Evolutionary conservation across 2,329 filamentous ascomycete genomes (phyloP), one percentile per base, ranked within the genome.

Genomic region (Gremmenia infestans): DNA sequence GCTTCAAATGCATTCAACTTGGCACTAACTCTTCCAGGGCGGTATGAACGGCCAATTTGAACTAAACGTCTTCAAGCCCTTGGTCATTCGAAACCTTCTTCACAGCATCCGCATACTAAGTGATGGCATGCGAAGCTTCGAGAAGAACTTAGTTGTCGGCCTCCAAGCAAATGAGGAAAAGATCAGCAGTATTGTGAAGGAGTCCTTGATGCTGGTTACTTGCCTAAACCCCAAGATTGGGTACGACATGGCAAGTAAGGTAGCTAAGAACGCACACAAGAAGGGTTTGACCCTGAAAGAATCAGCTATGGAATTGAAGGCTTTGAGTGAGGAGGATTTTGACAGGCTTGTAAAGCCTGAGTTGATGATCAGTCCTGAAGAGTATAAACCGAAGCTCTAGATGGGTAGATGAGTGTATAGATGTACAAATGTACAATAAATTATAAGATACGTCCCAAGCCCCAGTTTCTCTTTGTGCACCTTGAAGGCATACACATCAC

Each of bases 31-130:
- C 9, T n/a, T 32, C 5, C 14, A 48, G 45, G 91, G 91, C 61
- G 94, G 93, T 70, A 95, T 95, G 79, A 96, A 94, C 78, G 94
- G 94, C 64, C 95, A 97, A 78, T 99, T 99, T 68, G 94, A 97
- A 77, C 83, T 99, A 65, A 99, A 97, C 76, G 94, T 97, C 54
- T 99, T 96, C 85, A 97, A 97, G 82, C 94, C 94, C 45, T 83
- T 97, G 57, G 82, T 99, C 72, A 97, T 97, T 75, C 83, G 88
- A 74, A 97, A 97, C 78, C 79, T 97, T 63, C 82, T 99, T 40
- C 94, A 97, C 82, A 96, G 91, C 78, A 81, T 87, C 55, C 85
- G 93, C 63, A 85, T 99, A 59, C 78, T 99, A 55, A 81, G 90
- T 37, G 94, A 99, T 70, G 90, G 89, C 67, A 97, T 97, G 92